Base-by-base conservation (phyloP, 495 filamentous ascomycete species). In the Xylaria venustula region DNA sequence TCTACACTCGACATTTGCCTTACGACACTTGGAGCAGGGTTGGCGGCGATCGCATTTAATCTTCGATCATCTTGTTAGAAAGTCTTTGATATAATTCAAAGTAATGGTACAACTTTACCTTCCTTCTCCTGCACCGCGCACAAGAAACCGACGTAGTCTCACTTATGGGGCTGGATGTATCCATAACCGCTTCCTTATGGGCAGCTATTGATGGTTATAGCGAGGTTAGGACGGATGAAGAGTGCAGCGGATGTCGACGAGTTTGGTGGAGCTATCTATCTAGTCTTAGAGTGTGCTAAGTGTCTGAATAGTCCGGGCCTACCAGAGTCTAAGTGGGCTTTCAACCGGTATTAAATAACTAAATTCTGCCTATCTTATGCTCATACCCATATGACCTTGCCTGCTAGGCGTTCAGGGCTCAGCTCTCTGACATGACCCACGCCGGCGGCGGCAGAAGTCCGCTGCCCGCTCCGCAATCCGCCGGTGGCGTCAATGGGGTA, bases 1-100 rank as follows among this genome's bases (percentile, higher is more conserved):
- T 4, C 63, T 60, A 37, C 71, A 73, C 30, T 73, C 64, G 0
- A 62, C 64, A 9, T 65, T 62, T 15, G 64, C 66, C 50, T 71
- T 71, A 15, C 40, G 40, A 47, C 71, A 73, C 46, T 50, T 58
- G 0, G 54, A 56, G 34, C 71, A 73, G 14, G 71, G 71, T 28
- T 64, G 63, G 9, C 53, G 56, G 15, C 66, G 64, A 36, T 71
- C 66, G 55, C 71, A 73, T 63, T 71, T 73, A 25, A 71, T 68
- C 68, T 73, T 36, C 19, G 15, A 20, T 22, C 1, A 30, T 37
- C 19, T 3, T 11, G 56, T 59, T 32, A 59, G 56, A 49, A 28
- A 12, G 12, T n/a, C 36, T 22, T 15, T 8, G 14, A 5, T 34
- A 9, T 7, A 4, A 25, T n/a, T 6, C n/a, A 52, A 25, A 34